These are phyloP conservation scores for Solanum ossicruentum DNA, from an alignment of 257 asterid genomes.

Conservation along the genomic window DNA sequence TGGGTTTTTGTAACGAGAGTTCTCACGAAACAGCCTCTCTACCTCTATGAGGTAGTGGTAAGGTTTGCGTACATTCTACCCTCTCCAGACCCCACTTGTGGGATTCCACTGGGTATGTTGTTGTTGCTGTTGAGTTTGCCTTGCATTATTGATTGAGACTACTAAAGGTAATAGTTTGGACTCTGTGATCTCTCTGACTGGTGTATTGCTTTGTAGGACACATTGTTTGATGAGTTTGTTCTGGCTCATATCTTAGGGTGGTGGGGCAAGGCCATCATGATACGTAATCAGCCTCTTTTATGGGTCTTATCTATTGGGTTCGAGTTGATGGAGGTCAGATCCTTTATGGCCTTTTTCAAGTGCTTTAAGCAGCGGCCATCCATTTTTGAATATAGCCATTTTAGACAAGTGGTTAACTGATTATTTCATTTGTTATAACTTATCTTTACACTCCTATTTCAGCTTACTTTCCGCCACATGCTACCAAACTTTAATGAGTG, in stretches of 20 bases:
- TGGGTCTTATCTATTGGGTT: constrained; percentile 93
- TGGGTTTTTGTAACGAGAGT: too few relatives aligned
- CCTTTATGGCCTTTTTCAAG: not conserved
- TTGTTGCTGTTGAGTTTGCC: not conserved
- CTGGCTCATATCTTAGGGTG: constrained; percentile 95
- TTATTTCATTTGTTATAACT: not conserved
- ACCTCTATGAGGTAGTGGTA: too few relatives aligned
- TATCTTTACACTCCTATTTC: constrained; percentile 15
- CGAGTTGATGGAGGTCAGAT: constrained; percentile 90
- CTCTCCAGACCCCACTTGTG: too few relatives aligned
- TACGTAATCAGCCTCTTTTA: constrained; percentile 91
- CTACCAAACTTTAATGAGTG: constrained; percentile 93
- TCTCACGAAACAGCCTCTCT: too few relatives aligned
- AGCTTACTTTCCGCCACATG: constrained; percentile 99
- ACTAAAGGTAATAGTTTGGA: not conserved
- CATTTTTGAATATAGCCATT: not conserved
- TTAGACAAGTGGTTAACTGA: not conserved
- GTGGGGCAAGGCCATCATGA: constrained; percentile 99
- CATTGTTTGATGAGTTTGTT: constrained; percentile 94
- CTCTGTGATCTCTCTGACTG: not conserved
- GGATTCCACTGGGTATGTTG: too few relatives aligned
- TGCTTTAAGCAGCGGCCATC: not conserved
- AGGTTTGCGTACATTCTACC: too few relatives aligned
- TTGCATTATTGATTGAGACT: not conserved
- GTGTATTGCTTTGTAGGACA: constrained; percentile 39